A percentile compares a stretch with the other conserved stretches of the same genome.
These are phyloP conservation scores for Uronychia binucleata DNA, from an alignment of 73 alveolate species.

Conservation along the genomic window DNA sequence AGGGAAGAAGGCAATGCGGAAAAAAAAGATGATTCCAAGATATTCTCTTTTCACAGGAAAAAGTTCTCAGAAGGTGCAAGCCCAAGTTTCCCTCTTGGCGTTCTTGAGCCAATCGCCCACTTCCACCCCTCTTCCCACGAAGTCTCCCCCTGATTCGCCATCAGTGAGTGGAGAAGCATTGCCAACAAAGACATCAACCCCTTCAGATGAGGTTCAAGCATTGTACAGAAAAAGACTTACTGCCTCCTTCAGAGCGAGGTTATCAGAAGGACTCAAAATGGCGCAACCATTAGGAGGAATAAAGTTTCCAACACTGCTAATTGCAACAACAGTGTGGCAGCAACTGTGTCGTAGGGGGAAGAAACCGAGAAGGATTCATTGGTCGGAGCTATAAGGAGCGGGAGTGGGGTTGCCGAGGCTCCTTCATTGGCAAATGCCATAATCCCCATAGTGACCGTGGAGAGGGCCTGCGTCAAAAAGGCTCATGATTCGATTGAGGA, in stretches of 20 bases:
- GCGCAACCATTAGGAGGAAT: too few species aligned
- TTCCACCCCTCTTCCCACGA: background rate
- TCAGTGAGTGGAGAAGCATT: background rate
- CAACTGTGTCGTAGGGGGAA: background rate
- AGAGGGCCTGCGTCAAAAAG: background rate
- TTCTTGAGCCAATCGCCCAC: background rate
- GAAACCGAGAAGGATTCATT: background rate
- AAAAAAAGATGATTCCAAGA: too few species aligned
- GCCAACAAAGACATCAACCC: background rate
- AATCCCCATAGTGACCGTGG: background rate
- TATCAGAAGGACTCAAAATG: background rate
- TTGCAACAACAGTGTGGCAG: background rate
- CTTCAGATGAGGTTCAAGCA: background rate
- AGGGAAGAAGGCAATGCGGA: background rate
- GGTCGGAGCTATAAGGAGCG: background rate
- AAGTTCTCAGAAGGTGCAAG: background rate
- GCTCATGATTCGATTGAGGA: background rate
- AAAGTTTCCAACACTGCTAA: background rate
- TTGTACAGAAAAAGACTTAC: background rate
- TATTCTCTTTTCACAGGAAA: background rate
- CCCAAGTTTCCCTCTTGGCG: background rate
- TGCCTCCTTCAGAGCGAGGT: background rate
- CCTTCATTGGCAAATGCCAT: background rate
- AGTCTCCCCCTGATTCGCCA: background rate
- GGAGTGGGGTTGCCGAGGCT: background rate